phyloP scores from a whole-genome alignment of 768 basidiomycete genomes.

The Lanmaoa rubissima region DNA sequence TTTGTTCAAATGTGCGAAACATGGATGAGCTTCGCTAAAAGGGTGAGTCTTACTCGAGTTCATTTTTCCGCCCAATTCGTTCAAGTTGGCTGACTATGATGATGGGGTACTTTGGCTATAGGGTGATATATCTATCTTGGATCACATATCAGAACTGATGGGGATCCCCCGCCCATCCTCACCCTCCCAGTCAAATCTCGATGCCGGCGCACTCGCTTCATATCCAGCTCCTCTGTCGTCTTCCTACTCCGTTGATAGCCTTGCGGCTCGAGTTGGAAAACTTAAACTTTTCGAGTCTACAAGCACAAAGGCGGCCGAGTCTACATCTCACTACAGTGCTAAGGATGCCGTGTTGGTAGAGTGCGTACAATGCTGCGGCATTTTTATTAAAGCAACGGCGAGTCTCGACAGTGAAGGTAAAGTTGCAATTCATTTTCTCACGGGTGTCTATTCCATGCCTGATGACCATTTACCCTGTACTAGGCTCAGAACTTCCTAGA shows the following conservation, averaged over 20 bases:
- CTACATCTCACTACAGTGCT: background rate
- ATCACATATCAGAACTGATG: constrained; percentile 46
- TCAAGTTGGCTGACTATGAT: background rate
- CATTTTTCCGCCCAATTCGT: background rate
- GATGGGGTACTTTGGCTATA: constrained; percentile 19
- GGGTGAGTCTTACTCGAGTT: constrained; percentile 39
- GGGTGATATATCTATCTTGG: constrained; percentile 48
- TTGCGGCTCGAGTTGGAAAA: constrained; percentile 15
- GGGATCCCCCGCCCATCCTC: constrained; percentile 14
- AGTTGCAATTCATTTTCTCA: background rate
- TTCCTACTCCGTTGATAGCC: constrained; percentile 17
- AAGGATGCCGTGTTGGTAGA: constrained; percentile 30
- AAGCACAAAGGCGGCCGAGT: background rate
- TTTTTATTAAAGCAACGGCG: constrained; percentile 45
- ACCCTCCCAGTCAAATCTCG: background rate
- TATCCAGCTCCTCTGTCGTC: background rate
- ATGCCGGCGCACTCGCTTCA: background rate
- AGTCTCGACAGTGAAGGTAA: constrained; percentile 27
- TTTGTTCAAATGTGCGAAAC: constrained; percentile 70
- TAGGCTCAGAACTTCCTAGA: constrained; percentile 18
- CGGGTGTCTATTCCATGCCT: background rate
- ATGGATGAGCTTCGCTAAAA: constrained; percentile 66
- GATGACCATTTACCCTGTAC: background rate
- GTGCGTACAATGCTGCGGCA: constrained; percentile 41
- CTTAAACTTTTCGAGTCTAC: constrained; percentile 20